Evolutionary conservation across 2,329 filamentous ascomycete genomes (phyloP).

Genomic region (Dothiorella sarmentorum): DNA sequence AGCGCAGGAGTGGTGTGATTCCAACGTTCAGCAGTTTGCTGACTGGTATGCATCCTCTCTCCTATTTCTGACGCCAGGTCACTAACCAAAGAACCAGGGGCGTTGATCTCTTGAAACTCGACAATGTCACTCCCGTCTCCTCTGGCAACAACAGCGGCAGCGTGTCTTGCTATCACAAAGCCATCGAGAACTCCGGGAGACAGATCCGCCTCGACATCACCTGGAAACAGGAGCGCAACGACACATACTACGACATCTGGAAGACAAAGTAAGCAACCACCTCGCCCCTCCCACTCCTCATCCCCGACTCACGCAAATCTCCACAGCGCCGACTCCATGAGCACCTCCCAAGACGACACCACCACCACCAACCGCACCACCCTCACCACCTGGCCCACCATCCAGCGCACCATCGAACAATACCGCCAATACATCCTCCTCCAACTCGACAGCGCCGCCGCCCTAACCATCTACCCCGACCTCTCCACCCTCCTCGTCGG

Average conservation of each 20-base stretch:
- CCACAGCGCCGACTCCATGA: conserved; percentile 26
- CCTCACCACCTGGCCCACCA: conserved; percentile 24
- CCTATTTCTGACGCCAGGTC: not conserved
- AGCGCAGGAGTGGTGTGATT: conserved; percentile 29
- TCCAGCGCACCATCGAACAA: conserved; percentile 31
- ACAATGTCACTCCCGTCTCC: conserved; percentile 29
- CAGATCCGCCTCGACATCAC: conserved; percentile 29
- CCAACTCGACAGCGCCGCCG: conserved; percentile 20
- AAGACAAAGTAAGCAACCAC: conserved; percentile 19
- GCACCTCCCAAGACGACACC: conserved; percentile 29
- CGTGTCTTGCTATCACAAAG: conserved; percentile 27
- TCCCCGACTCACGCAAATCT: not conserved
- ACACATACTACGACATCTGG: conserved; percentile 27
- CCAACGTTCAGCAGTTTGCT: conserved; percentile 27
- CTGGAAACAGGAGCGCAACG: conserved; percentile 27
- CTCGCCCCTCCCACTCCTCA: no score
- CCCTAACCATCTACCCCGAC: conserved; percentile 27
- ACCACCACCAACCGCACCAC: conserved; percentile 25
- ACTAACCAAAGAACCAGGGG: conserved; percentile 14
- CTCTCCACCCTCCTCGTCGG: conserved; percentile 30
- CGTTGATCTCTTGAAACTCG: conserved; percentile 30
- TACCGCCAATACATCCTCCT: conserved; percentile 29
- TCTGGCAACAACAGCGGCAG: conserved; percentile 23
- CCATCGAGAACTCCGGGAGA: conserved; percentile 26
- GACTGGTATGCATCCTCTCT: conserved; percentile 20